Conservation (phyloP, 2,329 filamentous ascomycete genomes). For the Botryotinia narcissicola region DNA sequence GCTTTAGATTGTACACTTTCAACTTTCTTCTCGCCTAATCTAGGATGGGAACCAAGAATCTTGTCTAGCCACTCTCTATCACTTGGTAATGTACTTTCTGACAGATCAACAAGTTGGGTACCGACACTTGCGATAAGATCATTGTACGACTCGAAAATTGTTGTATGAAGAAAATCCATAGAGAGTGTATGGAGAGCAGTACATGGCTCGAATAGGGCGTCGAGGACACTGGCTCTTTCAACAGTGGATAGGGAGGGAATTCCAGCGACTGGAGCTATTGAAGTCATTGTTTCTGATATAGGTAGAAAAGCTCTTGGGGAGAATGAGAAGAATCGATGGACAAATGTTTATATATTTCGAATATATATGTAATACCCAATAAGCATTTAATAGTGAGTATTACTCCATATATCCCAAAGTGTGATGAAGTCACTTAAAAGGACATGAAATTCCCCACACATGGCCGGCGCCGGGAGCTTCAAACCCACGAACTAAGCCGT, state of each 20-base stretch:
- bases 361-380: neutral
- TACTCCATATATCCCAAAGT: neutral
- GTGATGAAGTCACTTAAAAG: conserved; percentile 4
- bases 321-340: neutral
- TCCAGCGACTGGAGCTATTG: conserved; percentile 56
- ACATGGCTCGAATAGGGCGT: conserved; percentile 83
- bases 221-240: conserved; percentile 59
- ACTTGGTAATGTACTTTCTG: conserved; percentile 48
- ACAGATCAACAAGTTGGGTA: conserved; percentile 58
- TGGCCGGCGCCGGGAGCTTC: conserved; percentile 17
- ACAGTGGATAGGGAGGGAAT: conserved; percentile 56
- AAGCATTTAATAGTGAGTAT: neutral
- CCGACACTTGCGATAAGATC: conserved; percentile 67
- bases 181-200: conserved; percentile 70
- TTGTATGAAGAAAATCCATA: conserved; percentile 60
- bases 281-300: conserved; percentile 1
- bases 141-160: conserved; percentile 63
- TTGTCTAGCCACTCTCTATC: conserved; percentile 60
- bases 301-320: neutral
- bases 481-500: neutral
- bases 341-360: neutral
- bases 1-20: conserved; percentile 77
- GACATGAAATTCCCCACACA: conserved; percentile 3
- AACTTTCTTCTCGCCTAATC: conserved; percentile 76
- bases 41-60: conserved; percentile 78